Base-by-base conservation (phyloP, 768 basidiomycete species). In the Obba rivulosa region DNA sequence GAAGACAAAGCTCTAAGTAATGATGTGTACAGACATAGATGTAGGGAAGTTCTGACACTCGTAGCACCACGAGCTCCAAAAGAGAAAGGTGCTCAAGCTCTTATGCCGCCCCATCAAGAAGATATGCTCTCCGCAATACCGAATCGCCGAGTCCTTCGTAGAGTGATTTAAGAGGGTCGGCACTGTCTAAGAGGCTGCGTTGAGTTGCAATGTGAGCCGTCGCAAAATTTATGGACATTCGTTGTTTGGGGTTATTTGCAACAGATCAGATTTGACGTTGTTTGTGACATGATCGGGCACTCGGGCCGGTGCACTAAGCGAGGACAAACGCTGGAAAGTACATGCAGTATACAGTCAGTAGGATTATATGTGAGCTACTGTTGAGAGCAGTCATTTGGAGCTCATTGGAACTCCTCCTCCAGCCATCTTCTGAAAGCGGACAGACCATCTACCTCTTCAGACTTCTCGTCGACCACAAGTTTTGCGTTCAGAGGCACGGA, bases 181-280 rank as follows among this genome's bases (percentile, higher is more conserved):
- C 76, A 85, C 82, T 85, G 82, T 85, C 83, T 83, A 77, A 61
- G 64, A 75, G 79, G 81, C 66, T 72, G 82, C 82, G 78, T 69
- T 63, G 50, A 38, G 50, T 42, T 48, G 44, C n/a, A 41, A 17
- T 35, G 22, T 40, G n/a, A 24, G 18, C 28, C 13, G 17, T 20
- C 22, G 4, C 16, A n/a, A 3, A 18, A 8, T 61, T 59, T 64
- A 62, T 52, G 47, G 2, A 1, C 4, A 13, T 17, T 17, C 8
- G 1, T 13, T 60, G 44, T 54, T 57, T 60, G 54, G 7, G 13
- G 1, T 13, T 57, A 41, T 59, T 57, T 56, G 48, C 1, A 7
- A 13, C 9, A 8, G 13, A 16, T n/a, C 28, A 14, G 35, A 18
- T 9, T n/a, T n/a, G n/a, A n/a, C n/a, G n/a, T n/a, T n/a, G n/a